Conservation (phyloP, 495 filamentous ascomycete species). For the Hypoxylon fragiforme region DNA sequence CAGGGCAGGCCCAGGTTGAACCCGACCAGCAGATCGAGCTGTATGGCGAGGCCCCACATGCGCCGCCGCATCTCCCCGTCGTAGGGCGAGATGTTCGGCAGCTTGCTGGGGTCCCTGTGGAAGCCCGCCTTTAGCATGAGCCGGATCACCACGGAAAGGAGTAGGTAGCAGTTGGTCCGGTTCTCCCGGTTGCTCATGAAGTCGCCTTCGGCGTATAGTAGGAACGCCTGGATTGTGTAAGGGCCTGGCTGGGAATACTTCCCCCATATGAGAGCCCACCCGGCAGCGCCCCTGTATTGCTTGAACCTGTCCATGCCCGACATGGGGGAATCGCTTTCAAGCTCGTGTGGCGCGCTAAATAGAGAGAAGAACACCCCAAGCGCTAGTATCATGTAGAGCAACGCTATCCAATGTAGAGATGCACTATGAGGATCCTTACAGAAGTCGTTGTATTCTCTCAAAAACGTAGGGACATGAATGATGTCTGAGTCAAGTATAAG, state of each 20-base stretch:
- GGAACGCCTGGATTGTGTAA: slow-evolving; percentile 52
- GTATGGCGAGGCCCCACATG: slow-evolving; percentile 54
- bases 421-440: slow-evolving; percentile 44
- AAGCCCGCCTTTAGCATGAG: slow-evolving; percentile 60
- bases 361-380: slow-evolving; percentile 46
- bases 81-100: slow-evolving; percentile 55
- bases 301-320: slow-evolving; percentile 43
- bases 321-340: slow-evolving; percentile 35
- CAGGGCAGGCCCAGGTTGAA: slow-evolving; percentile 60
- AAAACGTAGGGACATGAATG: slow-evolving; percentile 50
- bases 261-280: slow-evolving; percentile 47
- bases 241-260: slow-evolving; percentile 51
- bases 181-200: slow-evolving; percentile 49
- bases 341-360: slow-evolving; percentile 45
- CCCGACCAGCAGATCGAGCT: slow-evolving; percentile 54
- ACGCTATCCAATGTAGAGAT: slow-evolving; percentile 49
- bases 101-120: slow-evolving; percentile 56
- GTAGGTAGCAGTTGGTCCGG: slow-evolving; percentile 52
- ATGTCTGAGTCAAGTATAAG: slow-evolving; percentile 36
- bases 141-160: slow-evolving; percentile 51
- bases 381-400: slow-evolving; percentile 48
- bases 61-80: slow-evolving; percentile 60
- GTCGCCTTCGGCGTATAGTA: slow-evolving; percentile 52
- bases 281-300: slow-evolving; percentile 41
- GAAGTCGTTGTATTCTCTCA: slow-evolving; percentile 53